Evolutionary conservation across 2,329 filamentous ascomycete genomes (phyloP).

Genomic region (Teratosphaeria zuluensis): DNA sequence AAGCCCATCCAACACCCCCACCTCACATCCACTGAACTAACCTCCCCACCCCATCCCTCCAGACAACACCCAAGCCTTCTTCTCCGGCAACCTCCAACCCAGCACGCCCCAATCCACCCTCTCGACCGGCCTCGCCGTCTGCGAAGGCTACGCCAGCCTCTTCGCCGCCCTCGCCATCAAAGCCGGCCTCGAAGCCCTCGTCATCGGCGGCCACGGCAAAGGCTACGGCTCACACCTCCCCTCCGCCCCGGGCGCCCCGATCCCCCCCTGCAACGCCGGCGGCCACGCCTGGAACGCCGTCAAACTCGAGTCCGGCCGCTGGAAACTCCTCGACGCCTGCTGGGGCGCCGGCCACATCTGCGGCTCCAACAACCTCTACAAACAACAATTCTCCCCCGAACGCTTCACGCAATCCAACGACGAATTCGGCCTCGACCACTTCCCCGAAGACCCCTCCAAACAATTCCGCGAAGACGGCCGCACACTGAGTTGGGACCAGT

Average conservation of each 20-base stretch:
- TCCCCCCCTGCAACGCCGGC: constrained; percentile 51
- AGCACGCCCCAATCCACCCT: constrained; percentile 66
- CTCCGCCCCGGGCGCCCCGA: constrained; percentile 54
- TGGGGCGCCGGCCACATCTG: constrained; percentile 78
- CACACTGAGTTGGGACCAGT: constrained; percentile 67
- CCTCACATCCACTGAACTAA: too few species aligned
- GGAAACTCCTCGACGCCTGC: constrained; percentile 86
- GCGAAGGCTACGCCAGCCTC: constrained; percentile 78
- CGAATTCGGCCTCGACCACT: constrained; percentile 72
- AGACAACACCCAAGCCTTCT: constrained; percentile 70
- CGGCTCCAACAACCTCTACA: constrained; percentile 49
- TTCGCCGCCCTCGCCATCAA: constrained; percentile 69
- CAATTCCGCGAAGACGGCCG: constrained; percentile 70
- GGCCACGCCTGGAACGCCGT: constrained; percentile 89
- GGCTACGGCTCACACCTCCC: constrained; percentile 62
- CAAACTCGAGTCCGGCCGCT: constrained; percentile 63
- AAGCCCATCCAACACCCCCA: too few species aligned
- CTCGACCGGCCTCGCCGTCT: constrained; percentile 71
- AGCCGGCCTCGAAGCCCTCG: constrained; percentile 67
- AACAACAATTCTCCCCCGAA: constrained; percentile 55
- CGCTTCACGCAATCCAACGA: constrained; percentile 60
- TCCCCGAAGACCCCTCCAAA: constrained; percentile 55
- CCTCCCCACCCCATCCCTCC: too few species aligned
- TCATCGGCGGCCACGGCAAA: constrained; percentile 74
- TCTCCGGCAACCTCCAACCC: constrained; percentile 52